Evolutionary conservation across 805 yeast genomes (phyloP).

Genomic region (Spathaspora arborariae): DNA sequence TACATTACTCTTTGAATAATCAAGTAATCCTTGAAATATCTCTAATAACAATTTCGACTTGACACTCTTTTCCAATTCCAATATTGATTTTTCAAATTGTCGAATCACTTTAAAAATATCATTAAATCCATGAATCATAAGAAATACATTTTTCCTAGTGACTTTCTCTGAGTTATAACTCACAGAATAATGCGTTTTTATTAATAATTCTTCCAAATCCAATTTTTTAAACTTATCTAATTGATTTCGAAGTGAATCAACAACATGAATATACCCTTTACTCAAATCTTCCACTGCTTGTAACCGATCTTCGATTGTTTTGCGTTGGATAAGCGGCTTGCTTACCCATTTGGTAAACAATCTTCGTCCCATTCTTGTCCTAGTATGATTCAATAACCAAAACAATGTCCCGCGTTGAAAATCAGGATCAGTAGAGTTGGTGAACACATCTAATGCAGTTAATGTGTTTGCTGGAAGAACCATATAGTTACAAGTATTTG

Average conservation of each 20-base stretch:
- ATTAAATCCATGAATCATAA: slow-evolving; percentile 25
- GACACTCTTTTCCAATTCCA: slow-evolving; percentile 23
- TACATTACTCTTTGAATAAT: slow-evolving; percentile 22
- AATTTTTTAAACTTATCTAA: slow-evolving; percentile 24
- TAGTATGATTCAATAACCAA: slow-evolving; percentile 79
- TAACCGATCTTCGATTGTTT: slow-evolving; percentile 55
- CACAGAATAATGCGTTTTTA: slow-evolving; percentile 38
- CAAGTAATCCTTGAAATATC: slow-evolving; percentile 36
- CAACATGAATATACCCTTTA: slow-evolving; percentile 25
- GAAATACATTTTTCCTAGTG: slow-evolving; percentile 28
- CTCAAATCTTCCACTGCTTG: slow-evolving; percentile 46
- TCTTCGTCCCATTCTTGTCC: slow-evolving; percentile 73
- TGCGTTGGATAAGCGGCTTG: slow-evolving; percentile 58
- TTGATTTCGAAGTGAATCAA: slow-evolving; percentile 27
- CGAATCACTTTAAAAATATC: slow-evolving; percentile 22
- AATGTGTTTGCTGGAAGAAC: slow-evolving; percentile 63
- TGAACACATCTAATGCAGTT: slow-evolving; percentile 69
- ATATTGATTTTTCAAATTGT: slow-evolving; percentile 36
- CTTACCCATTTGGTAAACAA: slow-evolving; percentile 68
- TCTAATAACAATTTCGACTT: slow-evolving; percentile 30
- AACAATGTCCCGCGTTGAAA: slow-evolving; percentile 64
- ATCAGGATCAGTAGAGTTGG: slow-evolving; percentile 52
- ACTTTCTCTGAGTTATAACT: slow-evolving; percentile 16
- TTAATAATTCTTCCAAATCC: slow-evolving; percentile 34
- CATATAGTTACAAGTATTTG: slow-evolving; percentile 45